Base-by-base conservation (phyloP, 2,329 filamentous ascomycete species). In the Alternaria infectoria region DNA sequence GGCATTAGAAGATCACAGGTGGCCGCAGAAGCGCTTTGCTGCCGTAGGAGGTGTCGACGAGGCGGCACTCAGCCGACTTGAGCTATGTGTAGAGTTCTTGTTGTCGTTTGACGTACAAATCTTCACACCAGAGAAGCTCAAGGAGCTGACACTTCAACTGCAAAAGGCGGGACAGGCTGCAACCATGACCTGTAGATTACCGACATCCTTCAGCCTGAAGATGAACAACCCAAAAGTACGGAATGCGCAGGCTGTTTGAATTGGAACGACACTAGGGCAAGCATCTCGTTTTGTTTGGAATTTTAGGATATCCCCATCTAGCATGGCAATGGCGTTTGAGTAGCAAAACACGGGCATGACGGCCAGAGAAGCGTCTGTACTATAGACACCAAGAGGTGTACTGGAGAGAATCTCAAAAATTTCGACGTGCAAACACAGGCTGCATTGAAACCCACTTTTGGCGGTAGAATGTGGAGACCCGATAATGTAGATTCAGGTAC, bases 1-100 rank as follows among this genome's bases (percentile, higher is more conserved):
- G 82, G 92, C 93, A 0, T 83, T 97, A n/a, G 95, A 99, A 79
- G 95, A 98, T 78, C 86, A 95, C 57, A 92, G 90, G 70, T 97
- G 96, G 81, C 88, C 92, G 9, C 95, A 97, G 81, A 86, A 86
- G 63, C 91, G 93, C 59, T 89, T 97, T 69, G 90, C 95, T 17
- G 91, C 90, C 68, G 94, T 98, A 2, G 95, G 96, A 45, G 95
- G 95, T 17, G 93, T 98, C 15, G 92, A 88, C 74, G 91, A 92
- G 76, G 83, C 84, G 17, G 93, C 98, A 80, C 85, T 99, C 55
- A 91, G 91, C 44, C 87, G 91, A 63, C 82, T 98, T 45, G 96
- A 98, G 83, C 92, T 98, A 65, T 93, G 91, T 50, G 75, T 86
- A 11, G 84, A 83, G 63, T 86, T 84, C 60, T 82, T 81, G 30